Base-by-base conservation (phyloP, 768 basidiomycete genomes). In the Chlorophyllum brunneum region DNA sequence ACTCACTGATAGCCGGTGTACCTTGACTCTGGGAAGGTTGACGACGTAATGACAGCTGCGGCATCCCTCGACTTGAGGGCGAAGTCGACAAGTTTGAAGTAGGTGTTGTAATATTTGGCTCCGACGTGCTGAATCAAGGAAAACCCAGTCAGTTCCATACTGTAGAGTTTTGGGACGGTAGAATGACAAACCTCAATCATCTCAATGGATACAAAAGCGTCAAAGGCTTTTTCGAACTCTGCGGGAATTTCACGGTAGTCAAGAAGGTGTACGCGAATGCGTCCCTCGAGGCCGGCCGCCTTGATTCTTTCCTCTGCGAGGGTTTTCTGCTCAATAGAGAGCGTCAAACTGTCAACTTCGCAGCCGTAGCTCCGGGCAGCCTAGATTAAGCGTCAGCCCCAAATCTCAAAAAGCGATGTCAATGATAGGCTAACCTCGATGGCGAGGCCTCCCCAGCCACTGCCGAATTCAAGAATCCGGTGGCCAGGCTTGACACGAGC, bases 361-460 rank as follows among this genome's bases (percentile, higher is more conserved):
- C 90, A 93, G 9, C 86, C 88, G 62, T 77, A 82, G 63, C 80
- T 61, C 15, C 75, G 76, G 13, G 85, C 86, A 48, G 88, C 88
- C 83, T 87, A 51, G 10, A 55, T 38, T 27, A 42, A 24, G 33
- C 26, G 16, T 43, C 33, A 40, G 56, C 42, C 55, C 31, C 45
- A 54, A 23, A 34, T 26, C 46, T 27, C 23, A 44, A 27, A 30
- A 24, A 43, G 54, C 40, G 46, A 27, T 16, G 33, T n/a, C 45
- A 52, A 34, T n/a, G 33, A 58, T 7, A 50, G 38, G 57, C 66
- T 23, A 47, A 86, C 89, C 80, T 89, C 84, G 53, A 95, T 95
- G 10, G 92, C 89, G 39, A 95, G 76, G 44, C 85, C 89, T 18
- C 92, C 93, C 93, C 93, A 95, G n/a, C 93, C 93, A 43, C 85